Percentiles rank a stretch among this genome's conserved stretches.
These are phyloP conservation scores for Ajuga chamaepitys DNA, from an alignment of 257 asterid genomes.

Conservation along the genomic window DNA sequence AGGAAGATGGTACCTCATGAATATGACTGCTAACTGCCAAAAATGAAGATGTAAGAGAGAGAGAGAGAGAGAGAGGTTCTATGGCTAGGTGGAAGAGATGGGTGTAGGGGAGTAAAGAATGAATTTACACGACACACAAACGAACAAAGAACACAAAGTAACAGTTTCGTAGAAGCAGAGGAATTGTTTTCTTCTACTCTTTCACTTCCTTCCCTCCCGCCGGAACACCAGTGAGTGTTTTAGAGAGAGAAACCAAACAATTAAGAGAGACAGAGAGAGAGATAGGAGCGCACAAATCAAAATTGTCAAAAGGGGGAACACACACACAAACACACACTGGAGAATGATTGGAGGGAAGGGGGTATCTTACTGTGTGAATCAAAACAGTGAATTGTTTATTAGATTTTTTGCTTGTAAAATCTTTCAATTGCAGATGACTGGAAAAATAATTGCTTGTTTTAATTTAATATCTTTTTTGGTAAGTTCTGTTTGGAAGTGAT, in stretches of 20 bases:
- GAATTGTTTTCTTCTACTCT: conserved; percentile 80
- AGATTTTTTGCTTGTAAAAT: conserved; percentile 11
- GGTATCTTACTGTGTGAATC: conserved; percentile 19
- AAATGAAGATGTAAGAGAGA: conserved; percentile 25
- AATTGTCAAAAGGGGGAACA: conserved; percentile 21
- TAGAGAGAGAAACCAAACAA: conserved; percentile 18
- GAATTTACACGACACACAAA: conserved; percentile 3
- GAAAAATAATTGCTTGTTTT: conserved; percentile 20
- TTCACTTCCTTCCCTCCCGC: conserved; percentile 75
- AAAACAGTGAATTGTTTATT: conserved; percentile 12
- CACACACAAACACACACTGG: conserved; percentile 18
- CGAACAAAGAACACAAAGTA: neutral
- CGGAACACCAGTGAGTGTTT: conserved; percentile 37
- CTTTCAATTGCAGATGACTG: conserved; percentile 14
- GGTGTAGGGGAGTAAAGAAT: conserved; percentile 14
- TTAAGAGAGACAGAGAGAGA: neutral
- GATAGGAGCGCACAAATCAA: neutral
- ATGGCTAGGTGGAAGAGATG: conserved; percentile 24
- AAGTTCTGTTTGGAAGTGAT: neutral
- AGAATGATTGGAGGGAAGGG: conserved; percentile 60
- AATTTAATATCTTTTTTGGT: neutral
- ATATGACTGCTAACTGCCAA: conserved; percentile 33
- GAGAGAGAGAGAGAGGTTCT: conserved; percentile 6
- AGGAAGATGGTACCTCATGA: conserved; percentile 36
- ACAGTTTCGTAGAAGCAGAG: conserved; percentile 81